These are phyloP conservation scores for Microthlaspi erraticum DNA, from an alignment of 345 rosid species.

Conservation along the genomic window DNA sequence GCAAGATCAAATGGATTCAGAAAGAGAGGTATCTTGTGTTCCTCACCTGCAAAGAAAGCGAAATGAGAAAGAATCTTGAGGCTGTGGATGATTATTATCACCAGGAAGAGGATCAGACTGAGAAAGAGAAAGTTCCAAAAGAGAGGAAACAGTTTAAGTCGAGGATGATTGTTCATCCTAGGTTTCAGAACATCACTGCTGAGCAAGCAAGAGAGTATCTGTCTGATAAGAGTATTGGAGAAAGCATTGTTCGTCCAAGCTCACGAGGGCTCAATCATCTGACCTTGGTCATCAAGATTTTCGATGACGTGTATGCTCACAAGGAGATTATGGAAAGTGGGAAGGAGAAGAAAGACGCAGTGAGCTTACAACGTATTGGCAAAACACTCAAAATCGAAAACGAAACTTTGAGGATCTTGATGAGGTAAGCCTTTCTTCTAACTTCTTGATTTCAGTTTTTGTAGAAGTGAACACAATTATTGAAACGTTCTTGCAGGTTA, in stretches of 20 bases:
- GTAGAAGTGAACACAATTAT: background rate
- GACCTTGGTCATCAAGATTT: slow-evolving; percentile 74
- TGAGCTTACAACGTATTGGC: slow-evolving; percentile 78
- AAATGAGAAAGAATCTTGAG: slow-evolving; percentile 61
- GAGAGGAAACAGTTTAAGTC: slow-evolving; percentile 81
- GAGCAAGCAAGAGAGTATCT: slow-evolving; percentile 83
- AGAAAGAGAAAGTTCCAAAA: slow-evolving; percentile 74
- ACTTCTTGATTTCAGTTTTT: background rate
- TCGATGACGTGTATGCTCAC: slow-evolving; percentile 81
- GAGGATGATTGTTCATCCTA: slow-evolving; percentile 90
- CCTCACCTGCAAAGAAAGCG: slow-evolving; percentile 69
- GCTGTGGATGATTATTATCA: slow-evolving; percentile 66
- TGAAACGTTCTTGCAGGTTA: slow-evolving; percentile 53
- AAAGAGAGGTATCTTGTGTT: slow-evolving; percentile 75
- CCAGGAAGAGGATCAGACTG: slow-evolving; percentile 59
- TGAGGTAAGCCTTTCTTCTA: slow-evolving; percentile 56
- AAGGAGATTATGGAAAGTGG: slow-evolving; percentile 86
- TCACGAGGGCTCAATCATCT: slow-evolving; percentile 82
- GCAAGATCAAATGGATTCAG: slow-evolving; percentile 77
- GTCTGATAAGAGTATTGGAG: slow-evolving; percentile 82
- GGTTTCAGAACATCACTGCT: slow-evolving; percentile 81
- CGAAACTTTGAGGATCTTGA: slow-evolving; percentile 90
- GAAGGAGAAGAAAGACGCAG: slow-evolving; percentile 63
- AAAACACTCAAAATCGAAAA: slow-evolving; percentile 84
- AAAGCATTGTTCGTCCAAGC: slow-evolving; percentile 84